Evolutionary conservation across 345 rosid species (phyloP).

Genomic region (Syzygium jambos): DNA sequence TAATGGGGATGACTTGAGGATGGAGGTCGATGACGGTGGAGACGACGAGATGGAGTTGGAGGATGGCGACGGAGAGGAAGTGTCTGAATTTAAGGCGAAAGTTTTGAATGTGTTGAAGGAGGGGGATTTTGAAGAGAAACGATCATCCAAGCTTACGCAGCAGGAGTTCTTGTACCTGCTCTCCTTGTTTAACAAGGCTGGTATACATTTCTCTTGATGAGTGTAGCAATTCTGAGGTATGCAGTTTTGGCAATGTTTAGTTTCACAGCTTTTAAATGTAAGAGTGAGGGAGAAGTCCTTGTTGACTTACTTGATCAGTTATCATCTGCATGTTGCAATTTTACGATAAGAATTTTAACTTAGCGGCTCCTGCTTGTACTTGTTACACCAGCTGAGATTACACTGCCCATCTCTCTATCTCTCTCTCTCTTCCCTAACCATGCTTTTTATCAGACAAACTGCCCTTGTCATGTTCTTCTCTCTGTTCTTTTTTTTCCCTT

Average conservation of each 20-base stretch:
- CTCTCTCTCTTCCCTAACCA: neutral
- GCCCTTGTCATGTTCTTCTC: neutral
- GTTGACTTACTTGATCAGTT: neutral
- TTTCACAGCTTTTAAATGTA: neutral
- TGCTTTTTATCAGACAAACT: neutral
- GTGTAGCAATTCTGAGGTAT: neutral
- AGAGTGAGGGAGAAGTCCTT: neutral
- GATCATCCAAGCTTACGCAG: constrained; percentile 37
- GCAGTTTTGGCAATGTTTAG: neutral
- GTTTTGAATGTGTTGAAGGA: constrained; percentile 57
- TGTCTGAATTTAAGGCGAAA: constrained; percentile 57
- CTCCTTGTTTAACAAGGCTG: constrained; percentile 78
- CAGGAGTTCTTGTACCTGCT: constrained; percentile 78
- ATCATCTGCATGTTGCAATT: neutral
- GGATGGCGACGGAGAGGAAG: constrained; percentile 32
- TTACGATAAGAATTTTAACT: neutral
- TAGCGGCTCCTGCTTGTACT: neutral
- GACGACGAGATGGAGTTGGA: constrained; percentile 28
- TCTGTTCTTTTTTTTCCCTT: neutral
- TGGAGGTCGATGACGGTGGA: constrained; percentile 44
- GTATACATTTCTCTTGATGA: constrained; percentile 46
- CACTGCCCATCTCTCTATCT: neutral
- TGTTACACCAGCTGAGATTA: neutral
- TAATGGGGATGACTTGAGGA: constrained; percentile 26
- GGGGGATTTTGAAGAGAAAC: constrained; percentile 64